Base-by-base conservation (phyloP, 371 early-diverging fungal species). In the Mortierella sp. region DNA sequence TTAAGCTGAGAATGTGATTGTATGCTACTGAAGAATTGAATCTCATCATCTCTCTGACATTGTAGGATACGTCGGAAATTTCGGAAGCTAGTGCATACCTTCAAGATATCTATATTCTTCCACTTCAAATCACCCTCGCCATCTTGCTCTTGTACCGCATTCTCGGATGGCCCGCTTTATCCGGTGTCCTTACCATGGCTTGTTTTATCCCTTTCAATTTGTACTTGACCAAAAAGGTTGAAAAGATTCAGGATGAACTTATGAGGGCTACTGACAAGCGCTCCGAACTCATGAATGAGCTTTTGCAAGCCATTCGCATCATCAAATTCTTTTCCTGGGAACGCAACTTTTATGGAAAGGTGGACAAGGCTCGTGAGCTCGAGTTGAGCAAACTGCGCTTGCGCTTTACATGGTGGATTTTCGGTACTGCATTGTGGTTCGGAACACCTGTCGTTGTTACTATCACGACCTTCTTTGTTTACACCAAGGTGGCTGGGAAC, bases 291-390 rank as follows among this genome's bases (percentile, higher is more conserved):
- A 66, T 93, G 61, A 88, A 88, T 11, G 94, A 92, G 53, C 78
- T 94, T 40, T 82, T 93, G 69, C 87, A 91, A 67, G 94, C 91
- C 7, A 94, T 94, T 52, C 88, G 88, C 28, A 87, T 92, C 6
- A 89, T 93, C 60, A 94, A 94, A 76, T 87, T 92, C 67, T 89
- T 94, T 72, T 94, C 93, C 8, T 94, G 94, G 88, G 93, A 94
- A 75, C 77, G 88, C 57, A 87, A 90, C 71, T 94, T 94, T 86
- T 88, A 90, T 58, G 83, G 87, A 21, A 72, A 77, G 58, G 77
- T 92, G 21, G 65, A 73, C 79, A 84, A 76, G 48, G 85, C 89
- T 6, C 88, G 94, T n/a, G 87, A 85, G 24, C 77, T 77, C 38
- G 92, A 92, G 70, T 65, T 92, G 15, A 74, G 83, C 10, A 83